Evolutionary conservation across 1,284 basidiomycete species (phyloP).

Genomic region (Microbotryum violaceum): DNA sequence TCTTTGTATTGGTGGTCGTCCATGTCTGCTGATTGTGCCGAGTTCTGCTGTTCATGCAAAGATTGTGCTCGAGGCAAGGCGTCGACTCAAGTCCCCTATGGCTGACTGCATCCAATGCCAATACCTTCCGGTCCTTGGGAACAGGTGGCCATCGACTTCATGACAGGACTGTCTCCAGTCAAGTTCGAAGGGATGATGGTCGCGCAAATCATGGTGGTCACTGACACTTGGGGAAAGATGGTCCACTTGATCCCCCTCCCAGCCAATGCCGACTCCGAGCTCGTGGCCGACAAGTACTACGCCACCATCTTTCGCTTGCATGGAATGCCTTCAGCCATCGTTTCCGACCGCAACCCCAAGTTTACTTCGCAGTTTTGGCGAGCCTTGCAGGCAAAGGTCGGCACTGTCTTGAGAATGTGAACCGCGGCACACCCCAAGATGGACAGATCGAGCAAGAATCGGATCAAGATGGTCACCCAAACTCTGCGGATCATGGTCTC

Average conservation of each 20-base stretch:
- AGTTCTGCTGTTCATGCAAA: slow-evolving; percentile 38
- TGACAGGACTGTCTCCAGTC: background rate
- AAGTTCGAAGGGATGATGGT: background rate
- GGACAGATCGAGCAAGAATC: slow-evolving; percentile 33
- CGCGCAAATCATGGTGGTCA: slow-evolving; percentile 5
- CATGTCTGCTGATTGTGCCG: slow-evolving; percentile 35
- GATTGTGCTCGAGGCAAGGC: slow-evolving; percentile 35
- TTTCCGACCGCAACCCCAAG: slow-evolving; percentile 45
- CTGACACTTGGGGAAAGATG: slow-evolving; percentile 2
- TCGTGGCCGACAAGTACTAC: background rate
- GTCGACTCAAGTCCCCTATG: slow-evolving; percentile 31
- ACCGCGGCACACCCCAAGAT: slow-evolving; percentile 36
- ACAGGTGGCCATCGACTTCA: slow-evolving; percentile 45
- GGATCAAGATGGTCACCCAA: slow-evolving; percentile 32
- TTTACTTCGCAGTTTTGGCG: slow-evolving; percentile 49
- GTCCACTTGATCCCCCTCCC: slow-evolving; percentile 12
- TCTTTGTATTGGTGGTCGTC: slow-evolving; percentile 44
- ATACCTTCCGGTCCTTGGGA: slow-evolving; percentile 43
- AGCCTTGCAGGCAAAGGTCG: slow-evolving; percentile 40
- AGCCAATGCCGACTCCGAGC: background rate
- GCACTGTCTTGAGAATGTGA: slow-evolving; percentile 38
- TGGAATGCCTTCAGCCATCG: slow-evolving; percentile 41
- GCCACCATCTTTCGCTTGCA: background rate
- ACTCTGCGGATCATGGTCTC: slow-evolving; percentile 14
- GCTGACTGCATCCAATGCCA: slow-evolving; percentile 39